phyloP scores from a whole-genome alignment of 2,329 filamentous ascomycete genomes.

The Trichoderma simmonsii region DNA sequence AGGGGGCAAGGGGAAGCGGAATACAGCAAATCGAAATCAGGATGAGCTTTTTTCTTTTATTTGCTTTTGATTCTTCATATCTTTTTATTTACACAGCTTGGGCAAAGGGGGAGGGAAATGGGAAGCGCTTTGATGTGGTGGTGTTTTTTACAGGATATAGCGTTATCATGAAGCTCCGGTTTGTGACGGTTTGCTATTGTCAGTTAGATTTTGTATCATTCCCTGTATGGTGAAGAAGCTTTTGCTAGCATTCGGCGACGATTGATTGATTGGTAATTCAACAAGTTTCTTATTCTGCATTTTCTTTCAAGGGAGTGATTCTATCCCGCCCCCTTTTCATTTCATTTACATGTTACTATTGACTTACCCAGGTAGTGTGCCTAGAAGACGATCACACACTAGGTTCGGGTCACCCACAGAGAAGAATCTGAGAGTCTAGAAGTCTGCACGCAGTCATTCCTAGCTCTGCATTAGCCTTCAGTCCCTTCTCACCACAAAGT shows the following conservation, averaged over 20 bases:
- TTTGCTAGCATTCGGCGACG: slow-evolving; percentile 9
- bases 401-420: not conserved
- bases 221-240: not conserved
- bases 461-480: slow-evolving; percentile 2
- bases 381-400: not conserved
- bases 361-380: not conserved
- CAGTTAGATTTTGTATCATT: slow-evolving; percentile 10
- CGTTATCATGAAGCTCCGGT: not conserved
- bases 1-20: not conserved
- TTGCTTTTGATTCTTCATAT: not conserved
- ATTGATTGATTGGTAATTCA: slow-evolving; percentile 5
- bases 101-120: not conserved
- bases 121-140: not conserved
- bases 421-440: not conserved
- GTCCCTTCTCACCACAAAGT: not conserved
- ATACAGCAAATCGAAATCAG: not conserved
- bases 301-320: not conserved
- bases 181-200: not conserved
- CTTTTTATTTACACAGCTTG: not conserved
- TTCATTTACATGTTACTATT: not conserved
- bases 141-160: not conserved
- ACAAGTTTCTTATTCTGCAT: not conserved
- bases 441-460: not conserved
- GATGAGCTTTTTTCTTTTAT: not conserved
- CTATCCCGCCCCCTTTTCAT: not conserved